Conservation (phyloP, 2,329 filamentous ascomycete genomes). For the Coniochaeta sp. region DNA sequence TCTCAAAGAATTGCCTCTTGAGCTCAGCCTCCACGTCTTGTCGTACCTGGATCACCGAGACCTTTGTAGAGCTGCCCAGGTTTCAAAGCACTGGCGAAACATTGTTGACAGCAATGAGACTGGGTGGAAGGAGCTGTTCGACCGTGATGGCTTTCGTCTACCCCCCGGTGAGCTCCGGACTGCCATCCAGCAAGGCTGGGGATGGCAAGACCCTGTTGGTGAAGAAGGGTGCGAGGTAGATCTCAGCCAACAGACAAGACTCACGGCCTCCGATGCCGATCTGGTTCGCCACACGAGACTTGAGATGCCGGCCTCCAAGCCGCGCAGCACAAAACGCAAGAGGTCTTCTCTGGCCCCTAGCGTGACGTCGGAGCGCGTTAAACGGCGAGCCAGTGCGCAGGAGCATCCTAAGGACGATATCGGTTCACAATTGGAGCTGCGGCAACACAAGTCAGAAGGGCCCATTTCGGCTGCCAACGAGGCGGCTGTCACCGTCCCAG, state of each 20-base stretch:
- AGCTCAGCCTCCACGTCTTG: slow-evolving; percentile 81
- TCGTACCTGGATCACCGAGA: slow-evolving; percentile 80
- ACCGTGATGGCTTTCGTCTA: slow-evolving; percentile 72
- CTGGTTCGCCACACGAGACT: slow-evolving; percentile 33
- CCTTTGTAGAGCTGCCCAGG: slow-evolving; percentile 83
- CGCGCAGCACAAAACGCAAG: slow-evolving; percentile 49
- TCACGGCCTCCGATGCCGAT: slow-evolving; percentile 47
- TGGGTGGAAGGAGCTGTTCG: slow-evolving; percentile 90
- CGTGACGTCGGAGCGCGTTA: slow-evolving; percentile 39
- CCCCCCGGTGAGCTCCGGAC: slow-evolving; percentile 76
- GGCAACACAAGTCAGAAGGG: slow-evolving; percentile 61
- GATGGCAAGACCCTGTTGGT: slow-evolving; percentile 85
- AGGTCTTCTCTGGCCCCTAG: slow-evolving; percentile 37
- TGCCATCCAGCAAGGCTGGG: slow-evolving; percentile 89
- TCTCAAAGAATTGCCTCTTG: slow-evolving; percentile 70
- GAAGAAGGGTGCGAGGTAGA: slow-evolving; percentile 73
- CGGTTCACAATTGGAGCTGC: slow-evolving; percentile 29
- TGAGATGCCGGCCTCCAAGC: slow-evolving; percentile 32
- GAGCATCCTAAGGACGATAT: slow-evolving; percentile 34
- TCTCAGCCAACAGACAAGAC: slow-evolving; percentile 51
- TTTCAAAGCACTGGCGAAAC: slow-evolving; percentile 89
- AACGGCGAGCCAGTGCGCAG: slow-evolving; percentile 41
- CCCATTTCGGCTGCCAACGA: slow-evolving; percentile 81
- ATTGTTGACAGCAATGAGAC: slow-evolving; percentile 90
- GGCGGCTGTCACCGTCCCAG: slow-evolving; percentile 73